Evolutionary conservation across 495 filamentous ascomycete genomes (phyloP).

Genomic region (Thermochaetoides thermophila): DNA sequence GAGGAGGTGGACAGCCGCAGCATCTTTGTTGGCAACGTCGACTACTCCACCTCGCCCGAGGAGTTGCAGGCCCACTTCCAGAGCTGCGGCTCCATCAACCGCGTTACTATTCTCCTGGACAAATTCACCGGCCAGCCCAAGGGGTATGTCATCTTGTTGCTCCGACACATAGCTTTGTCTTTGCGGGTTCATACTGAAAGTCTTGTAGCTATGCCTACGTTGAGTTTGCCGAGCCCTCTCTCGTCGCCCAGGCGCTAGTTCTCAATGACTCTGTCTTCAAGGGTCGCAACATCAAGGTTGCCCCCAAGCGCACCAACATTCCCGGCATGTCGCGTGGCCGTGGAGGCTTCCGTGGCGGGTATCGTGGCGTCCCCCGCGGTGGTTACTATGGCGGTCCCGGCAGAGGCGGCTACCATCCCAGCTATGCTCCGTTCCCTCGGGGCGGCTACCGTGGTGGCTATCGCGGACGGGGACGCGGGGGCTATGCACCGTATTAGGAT

Average conservation of each 20-base stretch:
- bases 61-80: slow-evolving; percentile 99
- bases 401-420: slow-evolving; percentile 43
- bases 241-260: slow-evolving; percentile 85
- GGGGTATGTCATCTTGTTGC: slow-evolving; percentile 61
- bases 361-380: slow-evolving; percentile 40
- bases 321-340: slow-evolving; percentile 80
- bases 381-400: slow-evolving; percentile 37
- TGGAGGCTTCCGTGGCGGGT: slow-evolving; percentile 39
- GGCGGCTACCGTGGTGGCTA: slow-evolving; percentile 74
- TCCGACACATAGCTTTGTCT: background rate
- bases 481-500: slow-evolving; percentile 63
- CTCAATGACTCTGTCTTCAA: slow-evolving; percentile 95
- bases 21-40: slow-evolving; percentile 97
- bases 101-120: slow-evolving; percentile 93
- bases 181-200: background rate
- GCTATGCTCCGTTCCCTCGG: slow-evolving; percentile 38
- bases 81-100: slow-evolving; percentile 92
- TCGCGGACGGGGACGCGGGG: slow-evolving; percentile 61
- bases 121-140: slow-evolving; percentile 98
- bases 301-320: slow-evolving; percentile 93
- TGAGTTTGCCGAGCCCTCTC: slow-evolving; percentile 88
- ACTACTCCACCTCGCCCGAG: slow-evolving; percentile 94
- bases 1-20: slow-evolving; percentile 92
- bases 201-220: slow-evolving; percentile 98
- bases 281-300: slow-evolving; percentile 89